Evolutionary conservation across 202 grass and related monocot species (phyloP), one percentile per base, ranked within the genome.

Genomic region (Cymbopogon flexuosus): DNA sequence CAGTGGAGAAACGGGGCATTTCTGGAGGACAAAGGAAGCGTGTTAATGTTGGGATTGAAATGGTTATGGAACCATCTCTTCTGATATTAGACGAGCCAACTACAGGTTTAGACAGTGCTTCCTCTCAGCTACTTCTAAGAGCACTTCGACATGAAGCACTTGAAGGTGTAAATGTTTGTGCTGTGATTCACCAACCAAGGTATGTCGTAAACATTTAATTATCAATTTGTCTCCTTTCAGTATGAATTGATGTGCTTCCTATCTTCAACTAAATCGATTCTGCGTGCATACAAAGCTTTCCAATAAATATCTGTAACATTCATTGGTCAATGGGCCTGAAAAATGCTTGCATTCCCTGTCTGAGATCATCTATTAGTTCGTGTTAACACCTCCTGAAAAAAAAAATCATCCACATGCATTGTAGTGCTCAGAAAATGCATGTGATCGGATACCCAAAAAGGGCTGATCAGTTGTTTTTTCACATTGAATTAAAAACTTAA

Each of bases 31-130:
- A 96, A 84, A 90, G 89, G 65, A 95, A 92, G 67, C 87, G 93
- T 22, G 90, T 96, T 49, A 96, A 96, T 79, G 84, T 95, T 66
- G 93, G 93, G 34, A 83, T 92, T 79, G 93, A 96, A 86, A 88
- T 96, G 93, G 93, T 92, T 45, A 96, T 96, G 81, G 93, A 96
- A 76, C 93, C 93, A 73, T 92, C 90, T 83, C 81, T 92, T 76
- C 86, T 96, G 83, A 92, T 96, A 83, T 81, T 96, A 36, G 93
- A 96, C 67, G 93, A 96, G 79, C 93, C 93, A 66, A 96, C 93
- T 61, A 92, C 93, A 39, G 93, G 93, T 24, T 86, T 96, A 72
- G 93, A 96, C 63, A 96, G 93, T 86, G 90, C 93, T 75, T 92
- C 93, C 22, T 96, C 93, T 82, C 88, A 86, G 72, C 83, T 86